Evolutionary conservation across 805 yeast species (phyloP), one percentile per base, ranked within the genome.

Genomic region (Metschnikowia santaceciliae): DNA sequence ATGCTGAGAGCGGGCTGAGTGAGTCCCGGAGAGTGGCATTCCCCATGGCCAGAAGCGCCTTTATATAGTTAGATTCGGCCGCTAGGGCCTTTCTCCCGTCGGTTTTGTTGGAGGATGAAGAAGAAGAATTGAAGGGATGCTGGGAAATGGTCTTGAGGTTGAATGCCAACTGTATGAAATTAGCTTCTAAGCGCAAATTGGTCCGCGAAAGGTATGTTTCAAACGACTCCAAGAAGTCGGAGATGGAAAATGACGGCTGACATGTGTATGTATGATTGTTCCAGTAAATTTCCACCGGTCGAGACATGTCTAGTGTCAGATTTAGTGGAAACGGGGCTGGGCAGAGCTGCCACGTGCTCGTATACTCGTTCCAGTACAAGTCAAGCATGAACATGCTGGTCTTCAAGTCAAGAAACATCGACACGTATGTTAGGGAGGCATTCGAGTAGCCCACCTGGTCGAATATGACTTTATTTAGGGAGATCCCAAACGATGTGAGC

Each of bases 291-390:
- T 48, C 30, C 2, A 49, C 53, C 4, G 52, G 38, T 2, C 49
- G 45, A n/a, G 49, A 49, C 6, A 57, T 13, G 42, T 56, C 51
- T n/a, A 64, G 56, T 2, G 63, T 54, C 17, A 52, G 40, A 49
- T 74, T 69, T 2, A 53, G 40, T 6, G 72, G 68, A 20, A 69
- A 65, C 1, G 75, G 72, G 1, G 72, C 73, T 1, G 86, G 86
- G 55, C 86, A 81, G 20, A 81, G 62, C 61, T 79, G 84, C 84
- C 84, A 80, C 41, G 50, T 55, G 10, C 54, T 43, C 3, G 72
- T 65, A 39, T 66, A 57, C 46, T 77, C 79, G 58, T 79, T 80
- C 74, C 81, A 78, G 62, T 82, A 83, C 26, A 84, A 49, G 59
- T 86, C 88, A 36, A 56, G 26, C 48, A 48, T 49, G 36, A 63